phyloP scores from a whole-genome alignment of 495 filamentous ascomycete species.

The Clavariopsis aquatica region DNA sequence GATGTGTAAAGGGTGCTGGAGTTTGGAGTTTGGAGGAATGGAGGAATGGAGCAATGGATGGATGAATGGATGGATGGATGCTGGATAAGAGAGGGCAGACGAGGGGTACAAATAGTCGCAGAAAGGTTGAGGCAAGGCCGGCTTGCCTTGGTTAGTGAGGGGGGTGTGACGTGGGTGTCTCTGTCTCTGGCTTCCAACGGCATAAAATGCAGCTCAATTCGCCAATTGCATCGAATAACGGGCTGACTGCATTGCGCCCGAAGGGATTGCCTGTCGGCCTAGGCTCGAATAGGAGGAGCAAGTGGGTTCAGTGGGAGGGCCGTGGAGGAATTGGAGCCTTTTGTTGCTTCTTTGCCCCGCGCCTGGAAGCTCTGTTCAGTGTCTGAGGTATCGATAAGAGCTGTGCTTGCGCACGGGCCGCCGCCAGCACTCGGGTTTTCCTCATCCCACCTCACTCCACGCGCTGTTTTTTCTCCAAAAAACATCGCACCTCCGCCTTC shows the following conservation, averaged over 20 bases:
- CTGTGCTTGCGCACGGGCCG: slow-evolving; percentile 2
- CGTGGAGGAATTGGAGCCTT: neutral
- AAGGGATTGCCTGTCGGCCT: slow-evolving; percentile 4
- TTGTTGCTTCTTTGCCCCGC: slow-evolving; percentile 17
- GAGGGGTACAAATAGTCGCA: slow-evolving; percentile 33
- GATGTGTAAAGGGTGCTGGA: neutral
- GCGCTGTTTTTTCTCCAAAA: slow-evolving; percentile 13
- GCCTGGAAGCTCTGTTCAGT: neutral
- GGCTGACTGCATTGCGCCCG: neutral
- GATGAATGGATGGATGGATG: neutral
- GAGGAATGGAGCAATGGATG: slow-evolving; percentile 14
- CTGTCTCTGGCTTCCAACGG: slow-evolving; percentile 5
- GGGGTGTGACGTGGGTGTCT: slow-evolving; percentile 25
- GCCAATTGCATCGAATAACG: neutral
- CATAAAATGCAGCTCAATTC: neutral
- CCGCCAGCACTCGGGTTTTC: neutral
- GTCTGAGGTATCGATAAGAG: slow-evolving; percentile 20
- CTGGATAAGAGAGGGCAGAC: slow-evolving; percentile 3
- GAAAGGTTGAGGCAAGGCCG: slow-evolving; percentile 12
- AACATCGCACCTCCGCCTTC: slow-evolving; percentile 10
- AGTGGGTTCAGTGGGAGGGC: slow-evolving; percentile 14
- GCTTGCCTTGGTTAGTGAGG: slow-evolving; percentile 24
- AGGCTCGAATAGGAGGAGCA: slow-evolving; percentile 5
- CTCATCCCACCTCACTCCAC: slow-evolving; percentile 6
- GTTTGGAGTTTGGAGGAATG: too few species aligned